Conservation (phyloP, 352 stramenopile species). For the Phytophthora multivora region DNA sequence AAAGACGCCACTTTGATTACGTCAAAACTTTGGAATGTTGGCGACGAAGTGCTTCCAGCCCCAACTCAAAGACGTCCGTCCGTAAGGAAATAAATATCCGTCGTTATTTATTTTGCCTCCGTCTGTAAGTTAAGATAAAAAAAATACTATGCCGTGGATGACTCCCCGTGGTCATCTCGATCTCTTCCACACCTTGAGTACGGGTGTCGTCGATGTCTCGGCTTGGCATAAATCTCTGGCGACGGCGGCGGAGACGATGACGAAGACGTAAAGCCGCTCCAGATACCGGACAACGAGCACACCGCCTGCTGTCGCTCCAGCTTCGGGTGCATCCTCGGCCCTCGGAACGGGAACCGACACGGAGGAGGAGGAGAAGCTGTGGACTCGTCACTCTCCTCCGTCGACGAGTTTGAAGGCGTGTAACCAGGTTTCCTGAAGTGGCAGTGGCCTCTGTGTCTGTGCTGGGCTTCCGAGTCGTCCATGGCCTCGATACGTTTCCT, state of each 20-base stretch:
- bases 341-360: conserved; percentile 4
- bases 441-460: conserved; percentile 10
- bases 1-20: neutral
- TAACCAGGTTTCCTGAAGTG: conserved; percentile 1
- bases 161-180: conserved; percentile 7
- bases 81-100: conserved; percentile 24
- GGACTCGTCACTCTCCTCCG: conserved; percentile 2
- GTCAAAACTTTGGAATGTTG: neutral
- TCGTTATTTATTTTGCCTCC: conserved; percentile 25
- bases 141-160: neutral
- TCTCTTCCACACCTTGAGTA: conserved; percentile 7
- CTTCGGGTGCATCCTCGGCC: conserved; percentile 28
- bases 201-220: conserved; percentile 24
- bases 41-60: neutral
- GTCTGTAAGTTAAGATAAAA: neutral
- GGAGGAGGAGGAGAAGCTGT: neutral
- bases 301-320: conserved; percentile 35
- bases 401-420: neutral
- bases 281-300: conserved; percentile 31
- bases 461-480: conserved; percentile 1
- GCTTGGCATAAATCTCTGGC: conserved; percentile 33
- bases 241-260: conserved; percentile 22
- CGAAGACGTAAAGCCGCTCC: conserved; percentile 21
- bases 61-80: neutral
- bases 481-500: conserved; percentile 38